Conservation (phyloP, 805 yeast genomes). For the Cyberlindnera maclurae region DNA sequence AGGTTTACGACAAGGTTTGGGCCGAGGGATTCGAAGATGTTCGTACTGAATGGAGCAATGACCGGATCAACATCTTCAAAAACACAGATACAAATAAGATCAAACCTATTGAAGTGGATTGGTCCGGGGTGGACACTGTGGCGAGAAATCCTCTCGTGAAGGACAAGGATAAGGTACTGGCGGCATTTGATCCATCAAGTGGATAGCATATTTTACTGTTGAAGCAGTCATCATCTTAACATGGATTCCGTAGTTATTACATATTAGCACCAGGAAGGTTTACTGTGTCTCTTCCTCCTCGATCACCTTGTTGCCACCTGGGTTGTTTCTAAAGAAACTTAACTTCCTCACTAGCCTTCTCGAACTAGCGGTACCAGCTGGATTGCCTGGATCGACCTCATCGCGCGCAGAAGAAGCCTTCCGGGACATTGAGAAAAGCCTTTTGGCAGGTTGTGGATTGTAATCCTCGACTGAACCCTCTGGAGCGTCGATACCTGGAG, state of each 20-base stretch:
- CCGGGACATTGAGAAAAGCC: constrained; percentile 16
- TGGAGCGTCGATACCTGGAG: constrained; percentile 9
- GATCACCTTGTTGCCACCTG: constrained; percentile 6
- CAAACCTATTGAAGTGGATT: constrained; percentile 54
- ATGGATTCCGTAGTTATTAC: too few relatives aligned
- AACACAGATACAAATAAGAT: constrained; percentile 59
- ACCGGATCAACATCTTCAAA: constrained; percentile 63
- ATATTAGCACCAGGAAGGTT: not conserved
- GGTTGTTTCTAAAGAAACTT: constrained; percentile 18
- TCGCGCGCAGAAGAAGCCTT: constrained; percentile 10
- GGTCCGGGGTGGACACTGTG: constrained; percentile 53
- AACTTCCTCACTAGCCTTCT: constrained; percentile 19
- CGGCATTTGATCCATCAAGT: constrained; percentile 24
- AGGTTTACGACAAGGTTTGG: constrained; percentile 67
- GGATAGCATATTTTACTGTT: not conserved
- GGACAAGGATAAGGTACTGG: constrained; percentile 23
- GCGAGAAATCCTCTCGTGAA: constrained; percentile 15
- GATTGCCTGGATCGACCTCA: constrained; percentile 1
- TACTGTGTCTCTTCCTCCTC: constrained; percentile 2
- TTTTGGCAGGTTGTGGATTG: constrained; percentile 10
- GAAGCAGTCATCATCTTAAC: too few relatives aligned
- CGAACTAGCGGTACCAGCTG: constrained; percentile 12
- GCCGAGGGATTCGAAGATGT: constrained; percentile 75
- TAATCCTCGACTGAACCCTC: constrained; percentile 18
- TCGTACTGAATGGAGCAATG: constrained; percentile 64